Evolutionary conservation across 2,329 filamentous ascomycete species (phyloP).

Genomic region (Apiospora aurea): DNA sequence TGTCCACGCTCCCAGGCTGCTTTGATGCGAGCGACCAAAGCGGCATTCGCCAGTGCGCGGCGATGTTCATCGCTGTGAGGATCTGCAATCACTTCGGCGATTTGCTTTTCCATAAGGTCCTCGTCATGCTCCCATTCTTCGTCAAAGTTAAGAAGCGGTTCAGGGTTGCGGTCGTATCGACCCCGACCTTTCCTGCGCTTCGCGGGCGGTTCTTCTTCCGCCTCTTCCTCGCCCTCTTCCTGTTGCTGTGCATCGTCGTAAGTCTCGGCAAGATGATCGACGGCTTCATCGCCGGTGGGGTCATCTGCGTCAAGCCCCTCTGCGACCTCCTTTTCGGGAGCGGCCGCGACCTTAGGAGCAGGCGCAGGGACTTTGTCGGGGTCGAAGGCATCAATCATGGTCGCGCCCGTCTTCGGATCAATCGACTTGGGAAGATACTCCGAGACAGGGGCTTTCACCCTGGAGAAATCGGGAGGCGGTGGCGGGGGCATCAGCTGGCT

Average conservation of each 20-base stretch:
- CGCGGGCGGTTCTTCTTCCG: conserved; percentile 9
- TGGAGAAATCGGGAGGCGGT: conserved; percentile 40
- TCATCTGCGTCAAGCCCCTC: conserved; percentile 40
- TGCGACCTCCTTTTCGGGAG: conserved; percentile 34
- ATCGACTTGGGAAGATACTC: conserved; percentile 41
- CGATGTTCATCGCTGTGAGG: conserved; percentile 61
- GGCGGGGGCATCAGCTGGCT: conserved; percentile 42
- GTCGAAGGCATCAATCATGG: conserved; percentile 39
- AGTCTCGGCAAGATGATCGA: conserved; percentile 49
- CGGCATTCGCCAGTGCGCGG: conserved; percentile 63
- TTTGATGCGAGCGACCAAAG: conserved; percentile 61
- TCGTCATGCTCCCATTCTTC: conserved; percentile 71
- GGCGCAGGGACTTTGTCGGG: conserved; percentile 37
- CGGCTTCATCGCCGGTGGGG: conserved; percentile 48
- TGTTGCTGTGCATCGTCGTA: conserved; percentile 51
- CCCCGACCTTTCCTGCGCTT: conserved; percentile 34
- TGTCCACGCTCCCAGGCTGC: conserved; percentile 58
- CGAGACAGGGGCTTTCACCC: conserved; percentile 37
- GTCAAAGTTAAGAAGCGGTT: conserved; percentile 60
- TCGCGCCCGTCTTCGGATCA: conserved; percentile 38
- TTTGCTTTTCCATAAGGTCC: conserved; percentile 71
- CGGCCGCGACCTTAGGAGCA: conserved; percentile 29
- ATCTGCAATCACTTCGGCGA: conserved; percentile 73
- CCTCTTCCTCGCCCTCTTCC: conserved; percentile 44
- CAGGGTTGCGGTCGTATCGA: conserved; percentile 38